phyloP scores from a whole-genome alignment of 257 asterid species.

The Gentiana macrophylla region DNA sequence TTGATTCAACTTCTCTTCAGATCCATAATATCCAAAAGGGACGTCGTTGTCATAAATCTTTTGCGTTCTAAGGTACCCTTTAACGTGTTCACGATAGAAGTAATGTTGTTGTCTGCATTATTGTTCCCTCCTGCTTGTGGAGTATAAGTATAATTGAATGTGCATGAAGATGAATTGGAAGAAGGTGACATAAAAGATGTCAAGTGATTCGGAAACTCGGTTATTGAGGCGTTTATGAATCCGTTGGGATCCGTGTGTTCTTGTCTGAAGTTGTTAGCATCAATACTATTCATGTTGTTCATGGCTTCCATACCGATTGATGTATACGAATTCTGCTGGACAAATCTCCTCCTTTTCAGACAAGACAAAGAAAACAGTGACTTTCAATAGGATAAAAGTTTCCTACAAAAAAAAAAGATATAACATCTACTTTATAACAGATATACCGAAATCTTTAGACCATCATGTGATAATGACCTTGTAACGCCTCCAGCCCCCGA shows the following conservation, averaged over 20 bases:
- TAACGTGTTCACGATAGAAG: conserved; percentile 84
- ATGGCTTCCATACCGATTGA: conserved; percentile 42
- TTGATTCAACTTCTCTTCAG: conserved; percentile 27
- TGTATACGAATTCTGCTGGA: conserved; percentile 56
- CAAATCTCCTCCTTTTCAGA: conserved; percentile 64
- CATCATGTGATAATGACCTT: too few relatives aligned
- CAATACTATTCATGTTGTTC: conserved; percentile 29
- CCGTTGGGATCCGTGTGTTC: conserved; percentile 14
- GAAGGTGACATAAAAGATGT: conserved; percentile 26
- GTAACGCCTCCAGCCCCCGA: too few relatives aligned
- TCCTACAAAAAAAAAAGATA: background rate
- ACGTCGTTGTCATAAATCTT: conserved; percentile 19
- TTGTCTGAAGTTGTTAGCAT: conserved; percentile 25
- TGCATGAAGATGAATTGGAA: conserved; percentile 37
- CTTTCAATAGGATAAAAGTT: background rate
- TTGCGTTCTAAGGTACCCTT: conserved; percentile 61
- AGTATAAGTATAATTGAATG: conserved; percentile 22
- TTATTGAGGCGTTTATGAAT: conserved; percentile 10
- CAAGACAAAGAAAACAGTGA: background rate
- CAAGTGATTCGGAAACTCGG: conserved; percentile 16
- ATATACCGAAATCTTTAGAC: too few relatives aligned
- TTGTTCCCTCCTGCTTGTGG: conserved; percentile 24
- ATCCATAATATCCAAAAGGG: conserved; percentile 35
- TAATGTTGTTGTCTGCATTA: conserved; percentile 35
- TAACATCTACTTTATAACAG: too few relatives aligned